These are phyloP conservation scores for Phytophthora litchii DNA, from an alignment of 352 stramenopile genomes.

Conservation along the genomic window DNA sequence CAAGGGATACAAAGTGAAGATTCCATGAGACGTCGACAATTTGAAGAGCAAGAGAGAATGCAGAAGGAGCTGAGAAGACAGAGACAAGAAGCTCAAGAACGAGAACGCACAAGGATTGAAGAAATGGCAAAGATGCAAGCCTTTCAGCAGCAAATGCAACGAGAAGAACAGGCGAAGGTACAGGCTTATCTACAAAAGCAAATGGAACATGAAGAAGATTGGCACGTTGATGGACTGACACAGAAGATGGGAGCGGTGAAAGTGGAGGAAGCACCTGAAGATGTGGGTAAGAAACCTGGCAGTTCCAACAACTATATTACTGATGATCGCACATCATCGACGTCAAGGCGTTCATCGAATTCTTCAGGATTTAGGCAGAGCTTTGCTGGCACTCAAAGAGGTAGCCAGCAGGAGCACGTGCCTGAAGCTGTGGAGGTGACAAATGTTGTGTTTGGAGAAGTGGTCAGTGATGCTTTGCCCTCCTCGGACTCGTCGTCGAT, in stretches of 20 bases:
- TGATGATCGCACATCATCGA: slow-evolving; percentile 22
- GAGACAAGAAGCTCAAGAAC: slow-evolving; percentile 10
- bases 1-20: slow-evolving; percentile 14
- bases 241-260: slow-evolving; percentile 13
- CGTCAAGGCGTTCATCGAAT: slow-evolving; percentile 9
- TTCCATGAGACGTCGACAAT: slow-evolving; percentile 18
- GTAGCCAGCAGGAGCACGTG: neutral
- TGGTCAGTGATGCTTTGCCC: slow-evolving; percentile 45
- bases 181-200: slow-evolving; percentile 32
- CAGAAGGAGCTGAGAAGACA: slow-evolving; percentile 14
- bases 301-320: slow-evolving; percentile 16
- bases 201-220: slow-evolving; percentile 29
- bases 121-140: slow-evolving; percentile 14
- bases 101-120: slow-evolving; percentile 16
- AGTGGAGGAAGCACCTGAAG: slow-evolving; percentile 9
- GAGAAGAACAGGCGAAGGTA: slow-evolving; percentile 21
- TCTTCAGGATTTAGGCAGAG: slow-evolving; percentile 13
- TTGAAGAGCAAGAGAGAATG: slow-evolving; percentile 29
- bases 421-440: slow-evolving; percentile 17
- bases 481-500: slow-evolving; percentile 39
- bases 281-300: slow-evolving; percentile 3
- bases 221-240: slow-evolving; percentile 8
- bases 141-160: slow-evolving; percentile 19
- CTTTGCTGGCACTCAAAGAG: slow-evolving; percentile 6
- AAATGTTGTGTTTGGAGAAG: slow-evolving; percentile 14